These are phyloP conservation scores for Geotrichum fermentans DNA, from an alignment of 1,139 yeast genomes.

Conservation along the genomic window DNA sequence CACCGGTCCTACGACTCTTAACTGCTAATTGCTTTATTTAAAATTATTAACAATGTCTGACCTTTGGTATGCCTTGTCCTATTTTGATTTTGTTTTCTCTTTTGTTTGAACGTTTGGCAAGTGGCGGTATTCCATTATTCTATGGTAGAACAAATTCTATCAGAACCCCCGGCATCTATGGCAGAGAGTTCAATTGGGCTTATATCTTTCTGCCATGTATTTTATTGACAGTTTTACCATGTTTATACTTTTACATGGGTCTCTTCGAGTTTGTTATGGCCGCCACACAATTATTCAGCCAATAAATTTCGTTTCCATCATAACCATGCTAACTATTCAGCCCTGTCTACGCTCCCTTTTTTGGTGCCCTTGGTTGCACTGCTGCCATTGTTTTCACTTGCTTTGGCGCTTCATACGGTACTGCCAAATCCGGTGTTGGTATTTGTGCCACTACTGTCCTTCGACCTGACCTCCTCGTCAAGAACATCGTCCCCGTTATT, in stretches of 20 bases:
- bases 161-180: too few species aligned
- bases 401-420: conserved; percentile 91
- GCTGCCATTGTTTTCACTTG: conserved; percentile 98
- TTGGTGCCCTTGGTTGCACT: conserved; percentile 98
- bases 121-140: too few species aligned
- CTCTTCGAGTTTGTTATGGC: too few species aligned
- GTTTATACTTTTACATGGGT: too few species aligned
- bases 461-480: conserved; percentile 70
- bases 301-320: too few species aligned
- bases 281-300: too few species aligned
- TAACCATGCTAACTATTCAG: conserved; percentile 37
- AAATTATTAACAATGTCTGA: conserved; percentile 19
- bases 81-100: background rate
- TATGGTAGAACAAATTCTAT: too few species aligned
- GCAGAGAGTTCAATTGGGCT: too few species aligned
- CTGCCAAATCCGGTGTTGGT: conserved; percentile 98
- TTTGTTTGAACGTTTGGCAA: too few species aligned
- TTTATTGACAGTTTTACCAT: too few species aligned
- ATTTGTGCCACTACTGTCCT: conserved; percentile 96
- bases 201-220: too few species aligned
- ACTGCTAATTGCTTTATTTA: conserved; percentile 7
- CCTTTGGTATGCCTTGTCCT: conserved; percentile 19
- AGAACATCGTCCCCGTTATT: conserved; percentile 66
- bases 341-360: conserved; percentile 86
- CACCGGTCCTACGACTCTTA: conserved; percentile 5